Conservation (phyloP, 169 alveolate genomes). For the Cyclospora cayetanensis region DNA sequence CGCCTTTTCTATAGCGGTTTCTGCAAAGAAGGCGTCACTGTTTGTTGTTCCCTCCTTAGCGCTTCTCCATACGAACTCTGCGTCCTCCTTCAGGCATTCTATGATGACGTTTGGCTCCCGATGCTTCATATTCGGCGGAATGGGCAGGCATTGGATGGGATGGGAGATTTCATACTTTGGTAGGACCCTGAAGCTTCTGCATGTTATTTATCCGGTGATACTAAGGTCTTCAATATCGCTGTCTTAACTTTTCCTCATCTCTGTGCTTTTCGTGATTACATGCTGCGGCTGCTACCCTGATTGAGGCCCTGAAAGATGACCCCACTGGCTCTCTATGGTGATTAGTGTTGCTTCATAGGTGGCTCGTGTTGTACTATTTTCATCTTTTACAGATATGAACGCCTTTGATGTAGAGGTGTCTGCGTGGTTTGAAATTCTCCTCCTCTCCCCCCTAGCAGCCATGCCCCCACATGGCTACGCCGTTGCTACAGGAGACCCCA, state of each 20-base stretch:
- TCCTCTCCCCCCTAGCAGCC: not conserved
- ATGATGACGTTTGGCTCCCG: not conserved
- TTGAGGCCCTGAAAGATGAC: no score
- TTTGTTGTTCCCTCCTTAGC: no score
- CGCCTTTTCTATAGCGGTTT: no score
- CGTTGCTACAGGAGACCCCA: slow-evolving; percentile 37
- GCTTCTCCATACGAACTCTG: no score
- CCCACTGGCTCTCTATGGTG: not conserved
- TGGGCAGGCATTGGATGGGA: slow-evolving; percentile 31
- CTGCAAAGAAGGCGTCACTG: no score
- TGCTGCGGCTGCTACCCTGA: no score
- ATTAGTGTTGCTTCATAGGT: not conserved
- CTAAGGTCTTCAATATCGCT: no score
- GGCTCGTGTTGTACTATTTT: not conserved
- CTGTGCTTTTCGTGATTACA: no score
- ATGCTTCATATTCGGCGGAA: slow-evolving; percentile 42
- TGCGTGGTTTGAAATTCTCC: not conserved
- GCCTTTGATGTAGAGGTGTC: slow-evolving; percentile 18
- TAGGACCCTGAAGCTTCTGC: not conserved
- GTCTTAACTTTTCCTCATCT: no score
- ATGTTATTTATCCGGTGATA: no score
- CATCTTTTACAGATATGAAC: not conserved
- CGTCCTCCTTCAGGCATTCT: not conserved
- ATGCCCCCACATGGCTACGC: slow-evolving; percentile 8
- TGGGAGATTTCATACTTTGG: slow-evolving; percentile 38